Percentiles rank a stretch among this genome's conserved stretches.
Evolutionary conservation across 2,329 filamentous ascomycete species (phyloP).

Genomic region (Venturia carpophila): DNA sequence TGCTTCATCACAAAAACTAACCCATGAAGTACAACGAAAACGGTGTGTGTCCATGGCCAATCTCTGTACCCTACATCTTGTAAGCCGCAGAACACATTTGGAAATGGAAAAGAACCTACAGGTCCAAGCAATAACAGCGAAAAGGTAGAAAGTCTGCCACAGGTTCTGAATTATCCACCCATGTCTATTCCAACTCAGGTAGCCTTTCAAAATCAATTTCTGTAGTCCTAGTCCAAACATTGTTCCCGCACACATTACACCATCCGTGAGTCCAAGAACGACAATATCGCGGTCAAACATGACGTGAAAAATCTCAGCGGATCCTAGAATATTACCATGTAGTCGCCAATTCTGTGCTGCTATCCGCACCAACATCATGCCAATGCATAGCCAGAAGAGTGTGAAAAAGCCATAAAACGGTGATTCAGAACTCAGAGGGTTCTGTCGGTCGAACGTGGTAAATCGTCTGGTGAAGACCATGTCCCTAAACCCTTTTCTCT

Average conservation of each 20-base stretch:
- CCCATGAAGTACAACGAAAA: slow-evolving; percentile 67
- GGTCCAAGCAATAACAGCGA: slow-evolving; percentile 55
- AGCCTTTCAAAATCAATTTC: slow-evolving; percentile 49
- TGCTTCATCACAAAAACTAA: slow-evolving; percentile 78
- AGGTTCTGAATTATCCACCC: slow-evolving; percentile 70
- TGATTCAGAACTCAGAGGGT: slow-evolving; percentile 54
- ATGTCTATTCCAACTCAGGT: slow-evolving; percentile 56
- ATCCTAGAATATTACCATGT: slow-evolving; percentile 62
- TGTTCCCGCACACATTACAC: slow-evolving; percentile 58
- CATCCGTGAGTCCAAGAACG: slow-evolving; percentile 53
- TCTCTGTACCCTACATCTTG: slow-evolving; percentile 44
- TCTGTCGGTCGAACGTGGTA: slow-evolving; percentile 67
- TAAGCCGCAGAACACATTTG: slow-evolving; percentile 26
- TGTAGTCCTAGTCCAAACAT: slow-evolving; percentile 60
- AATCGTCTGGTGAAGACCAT: slow-evolving; percentile 66
- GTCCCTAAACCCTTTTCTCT: slow-evolving; percentile 38
- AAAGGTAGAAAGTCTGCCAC: slow-evolving; percentile 62
- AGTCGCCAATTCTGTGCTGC: slow-evolving; percentile 59
- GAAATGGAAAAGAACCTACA: slow-evolving; percentile 21
- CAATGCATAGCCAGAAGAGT: slow-evolving; percentile 66
- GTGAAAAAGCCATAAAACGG: slow-evolving; percentile 75
- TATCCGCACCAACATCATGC: slow-evolving; percentile 58
- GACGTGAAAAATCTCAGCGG: slow-evolving; percentile 61
- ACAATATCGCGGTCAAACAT: slow-evolving; percentile 54
- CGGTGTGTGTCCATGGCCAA: slow-evolving; percentile 78